These are phyloP conservation scores for Alternaria ventricosa DNA, from an alignment of 2,329 filamentous ascomycete species.

Conservation along the genomic window DNA sequence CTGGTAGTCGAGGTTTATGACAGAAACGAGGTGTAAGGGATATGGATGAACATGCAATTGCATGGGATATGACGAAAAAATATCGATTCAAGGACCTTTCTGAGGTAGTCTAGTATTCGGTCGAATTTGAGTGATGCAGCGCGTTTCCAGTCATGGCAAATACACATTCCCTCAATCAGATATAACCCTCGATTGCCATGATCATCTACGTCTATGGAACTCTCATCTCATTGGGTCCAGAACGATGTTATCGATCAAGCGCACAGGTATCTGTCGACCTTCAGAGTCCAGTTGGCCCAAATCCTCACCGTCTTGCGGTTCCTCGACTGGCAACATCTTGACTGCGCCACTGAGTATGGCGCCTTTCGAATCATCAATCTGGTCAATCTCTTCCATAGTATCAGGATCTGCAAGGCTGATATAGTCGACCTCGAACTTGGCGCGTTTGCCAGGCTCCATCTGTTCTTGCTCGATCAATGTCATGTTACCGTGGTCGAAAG, in stretches of 20 bases:
- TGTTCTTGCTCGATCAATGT: constrained; percentile 67
- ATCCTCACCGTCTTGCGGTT: constrained; percentile 72
- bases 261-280: constrained; percentile 74
- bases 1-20: neutral
- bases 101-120: neutral
- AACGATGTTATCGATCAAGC: constrained; percentile 96
- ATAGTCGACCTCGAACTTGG: constrained; percentile 85
- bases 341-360: constrained; percentile 89
- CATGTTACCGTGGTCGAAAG: constrained; percentile 64
- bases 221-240: constrained; percentile 37
- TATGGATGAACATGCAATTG: neutral
- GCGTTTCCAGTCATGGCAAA: neutral
- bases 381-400: constrained; percentile 77
- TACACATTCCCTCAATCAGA: neutral
- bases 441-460: constrained; percentile 66
- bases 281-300: constrained; percentile 71
- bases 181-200: neutral
- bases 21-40: neutral
- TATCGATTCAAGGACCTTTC: neutral
- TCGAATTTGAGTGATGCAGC: neutral
- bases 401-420: constrained; percentile 88
- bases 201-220: neutral
- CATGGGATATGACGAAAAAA: neutral
- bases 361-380: constrained; percentile 72
- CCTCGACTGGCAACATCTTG: constrained; percentile 84